These are phyloP conservation scores for Coriolopsis trogii DNA, from an alignment of 1,284 basidiomycete species.

Conservation along the genomic window DNA sequence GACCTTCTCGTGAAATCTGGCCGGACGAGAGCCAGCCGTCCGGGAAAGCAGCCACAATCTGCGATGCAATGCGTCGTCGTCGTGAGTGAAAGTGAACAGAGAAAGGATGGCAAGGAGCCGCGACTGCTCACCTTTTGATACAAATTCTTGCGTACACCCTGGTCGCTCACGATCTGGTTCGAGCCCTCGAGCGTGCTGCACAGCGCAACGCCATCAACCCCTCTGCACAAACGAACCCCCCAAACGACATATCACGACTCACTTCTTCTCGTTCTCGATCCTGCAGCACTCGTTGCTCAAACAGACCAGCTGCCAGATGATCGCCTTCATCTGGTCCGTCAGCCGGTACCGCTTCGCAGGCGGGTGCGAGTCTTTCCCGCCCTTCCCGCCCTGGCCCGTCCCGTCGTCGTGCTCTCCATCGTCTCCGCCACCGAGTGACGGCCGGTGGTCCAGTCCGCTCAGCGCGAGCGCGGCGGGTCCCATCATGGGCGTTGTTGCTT, in stretches of 20 bases:
- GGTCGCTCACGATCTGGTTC: conserved; percentile 74
- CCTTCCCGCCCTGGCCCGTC: conserved; percentile 32
- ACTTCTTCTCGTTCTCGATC: conserved; percentile 87
- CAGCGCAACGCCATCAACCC: neutral
- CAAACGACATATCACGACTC: conserved; percentile 32
- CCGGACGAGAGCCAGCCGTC: conserved; percentile 69
- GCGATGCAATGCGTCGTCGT: neutral
- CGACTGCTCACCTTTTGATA: conserved; percentile 65
- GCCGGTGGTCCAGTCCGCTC: too few species aligned
- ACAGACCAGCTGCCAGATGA: conserved; percentile 78
- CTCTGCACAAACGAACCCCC: conserved; percentile 1
- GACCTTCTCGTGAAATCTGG: conserved; percentile 51
- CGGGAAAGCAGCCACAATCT: conserved; percentile 76
- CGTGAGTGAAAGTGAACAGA: too few species aligned
- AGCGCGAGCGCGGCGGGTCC: conserved; percentile 20
- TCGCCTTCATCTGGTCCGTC: conserved; percentile 75
- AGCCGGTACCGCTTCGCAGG: conserved; percentile 73
- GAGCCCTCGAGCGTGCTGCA: conserved; percentile 65
- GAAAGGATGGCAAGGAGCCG: neutral
- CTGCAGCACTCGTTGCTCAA: conserved; percentile 80
- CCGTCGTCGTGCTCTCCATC: conserved; percentile 34
- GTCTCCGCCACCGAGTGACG: conserved; percentile 23
- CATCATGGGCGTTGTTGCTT: conserved; percentile 29
- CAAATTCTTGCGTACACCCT: conserved; percentile 72
- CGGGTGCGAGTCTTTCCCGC: conserved; percentile 49